phyloP scores from a whole-genome alignment of 495 filamentous ascomycete genomes.

The Annulohypoxylon maeteangense region DNA sequence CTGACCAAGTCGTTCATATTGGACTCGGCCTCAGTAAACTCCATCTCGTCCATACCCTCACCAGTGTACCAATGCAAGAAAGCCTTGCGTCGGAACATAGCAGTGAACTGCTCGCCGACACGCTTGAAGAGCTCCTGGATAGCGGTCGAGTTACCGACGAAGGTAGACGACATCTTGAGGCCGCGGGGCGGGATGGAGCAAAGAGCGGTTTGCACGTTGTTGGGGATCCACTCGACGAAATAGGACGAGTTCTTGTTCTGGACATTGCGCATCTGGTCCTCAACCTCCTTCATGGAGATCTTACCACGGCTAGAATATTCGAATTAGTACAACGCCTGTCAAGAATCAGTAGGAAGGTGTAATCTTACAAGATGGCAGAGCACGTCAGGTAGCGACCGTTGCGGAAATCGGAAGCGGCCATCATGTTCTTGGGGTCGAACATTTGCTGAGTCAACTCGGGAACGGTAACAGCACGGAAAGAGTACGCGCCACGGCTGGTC shows the following conservation, averaged over 20 bases:
- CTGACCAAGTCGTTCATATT: conserved; percentile 99
- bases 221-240: conserved; percentile 99
- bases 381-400: conserved; percentile 99
- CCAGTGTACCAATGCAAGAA: conserved; percentile 99
- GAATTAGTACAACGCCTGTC: conserved; percentile 43
- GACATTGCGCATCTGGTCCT: conserved; percentile 99
- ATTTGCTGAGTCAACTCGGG: conserved; percentile 99
- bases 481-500: conserved; percentile 92
- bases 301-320: conserved; percentile 81
- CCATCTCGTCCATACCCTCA: conserved; percentile 99
- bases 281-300: conserved; percentile 99
- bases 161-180: conserved; percentile 99
- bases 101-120: conserved; percentile 98
- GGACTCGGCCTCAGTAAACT: conserved; percentile 99
- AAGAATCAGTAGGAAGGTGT: background rate
- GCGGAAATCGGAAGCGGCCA: conserved; percentile 99
- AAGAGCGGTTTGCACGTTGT: conserved; percentile 99
- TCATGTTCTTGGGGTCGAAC: conserved; percentile 99
- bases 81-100: conserved; percentile 99
- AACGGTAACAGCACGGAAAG: conserved; percentile 97
- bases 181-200: conserved; percentile 99
- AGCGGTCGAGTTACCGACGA: conserved; percentile 98
- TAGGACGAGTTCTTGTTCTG: conserved; percentile 99
- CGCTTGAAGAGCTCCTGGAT: conserved; percentile 99
- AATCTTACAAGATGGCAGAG: conserved; percentile 89